Evolutionary conservation across 306 rosid species (phyloP).

Genomic region (Erythrophleum fordii): DNA sequence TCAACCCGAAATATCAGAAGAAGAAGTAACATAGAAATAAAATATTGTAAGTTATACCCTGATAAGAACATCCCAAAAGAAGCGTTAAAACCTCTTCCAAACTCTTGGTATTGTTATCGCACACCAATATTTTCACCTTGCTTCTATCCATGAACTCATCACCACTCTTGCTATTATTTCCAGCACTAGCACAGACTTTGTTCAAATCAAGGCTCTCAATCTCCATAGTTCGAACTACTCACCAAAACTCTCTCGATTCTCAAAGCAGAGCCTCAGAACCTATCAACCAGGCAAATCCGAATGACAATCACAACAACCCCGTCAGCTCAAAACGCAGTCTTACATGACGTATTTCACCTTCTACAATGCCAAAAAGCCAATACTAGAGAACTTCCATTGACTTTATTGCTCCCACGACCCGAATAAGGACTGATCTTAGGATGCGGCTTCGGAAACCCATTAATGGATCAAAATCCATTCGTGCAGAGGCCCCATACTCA

Average conservation of each 20-base stretch:
- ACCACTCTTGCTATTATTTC: conserved; percentile 44
- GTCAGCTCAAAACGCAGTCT: neutral
- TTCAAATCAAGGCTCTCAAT: conserved; percentile 61
- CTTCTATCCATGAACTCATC: conserved; percentile 92
- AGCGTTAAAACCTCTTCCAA: conserved; percentile 79
- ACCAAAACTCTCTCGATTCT: neutral
- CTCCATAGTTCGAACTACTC: conserved; percentile 51
- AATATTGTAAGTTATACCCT: conserved; percentile 50
- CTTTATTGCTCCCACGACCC: conserved; percentile 21
- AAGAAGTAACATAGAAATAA: neutral
- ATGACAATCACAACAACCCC: neutral
- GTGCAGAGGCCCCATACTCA: neutral
- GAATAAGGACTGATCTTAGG: neutral
- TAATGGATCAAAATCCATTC: neutral
- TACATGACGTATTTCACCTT: neutral
- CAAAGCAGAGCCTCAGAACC: neutral
- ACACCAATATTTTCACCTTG: conserved; percentile 88
- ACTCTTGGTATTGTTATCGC: conserved; percentile 78
- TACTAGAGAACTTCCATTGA: neutral
- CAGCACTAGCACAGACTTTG: conserved; percentile 47
- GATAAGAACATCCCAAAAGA: conserved; percentile 88
- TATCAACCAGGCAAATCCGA: neutral
- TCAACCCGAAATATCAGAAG: neutral
- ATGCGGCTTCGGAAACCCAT: neutral
- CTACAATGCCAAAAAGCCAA: neutral